Conservation (phyloP, 495 filamentous ascomycete genomes). For the Daldinia bambusicola region DNA sequence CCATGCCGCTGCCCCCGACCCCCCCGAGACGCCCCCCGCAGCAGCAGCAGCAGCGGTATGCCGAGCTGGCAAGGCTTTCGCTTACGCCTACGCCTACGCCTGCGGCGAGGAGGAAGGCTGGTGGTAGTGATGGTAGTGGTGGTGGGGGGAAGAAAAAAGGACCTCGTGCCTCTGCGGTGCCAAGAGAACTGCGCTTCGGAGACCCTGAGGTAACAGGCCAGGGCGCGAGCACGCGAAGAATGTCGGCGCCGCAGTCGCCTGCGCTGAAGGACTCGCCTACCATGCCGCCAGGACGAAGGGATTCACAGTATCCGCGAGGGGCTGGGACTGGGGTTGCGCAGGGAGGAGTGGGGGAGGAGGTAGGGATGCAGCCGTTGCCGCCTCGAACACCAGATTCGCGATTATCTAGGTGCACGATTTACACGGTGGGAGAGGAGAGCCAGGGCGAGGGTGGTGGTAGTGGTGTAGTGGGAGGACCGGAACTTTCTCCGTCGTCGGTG, state of each 20-base stretch:
- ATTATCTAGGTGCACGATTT: background rate
- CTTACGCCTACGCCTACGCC: slow-evolving; percentile 5
- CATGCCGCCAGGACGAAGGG: background rate
- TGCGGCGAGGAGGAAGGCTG: slow-evolving; percentile 3
- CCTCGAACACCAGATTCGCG: background rate
- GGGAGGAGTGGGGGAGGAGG: background rate
- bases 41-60: slow-evolving; percentile 16
- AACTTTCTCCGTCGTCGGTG: background rate
- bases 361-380: background rate
- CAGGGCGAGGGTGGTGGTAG: background rate
- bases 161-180: background rate
- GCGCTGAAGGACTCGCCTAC: background rate
- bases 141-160: background rate
- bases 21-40: slow-evolving; percentile 19
- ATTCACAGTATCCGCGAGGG: background rate
- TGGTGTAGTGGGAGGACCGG: background rate
- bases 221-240: background rate
- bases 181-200: background rate
- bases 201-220: background rate
- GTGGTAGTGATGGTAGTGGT: background rate
- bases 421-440: slow-evolving; percentile 12
- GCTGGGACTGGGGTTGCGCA: background rate
- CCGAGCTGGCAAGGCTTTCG: slow-evolving; percentile 8
- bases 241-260: background rate
- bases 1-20: slow-evolving; percentile 23